Percentiles rank a stretch among this genome's conserved stretches.
Conservation (phyloP, 345 rosid genomes). For the Pugionium cornutum region DNA sequence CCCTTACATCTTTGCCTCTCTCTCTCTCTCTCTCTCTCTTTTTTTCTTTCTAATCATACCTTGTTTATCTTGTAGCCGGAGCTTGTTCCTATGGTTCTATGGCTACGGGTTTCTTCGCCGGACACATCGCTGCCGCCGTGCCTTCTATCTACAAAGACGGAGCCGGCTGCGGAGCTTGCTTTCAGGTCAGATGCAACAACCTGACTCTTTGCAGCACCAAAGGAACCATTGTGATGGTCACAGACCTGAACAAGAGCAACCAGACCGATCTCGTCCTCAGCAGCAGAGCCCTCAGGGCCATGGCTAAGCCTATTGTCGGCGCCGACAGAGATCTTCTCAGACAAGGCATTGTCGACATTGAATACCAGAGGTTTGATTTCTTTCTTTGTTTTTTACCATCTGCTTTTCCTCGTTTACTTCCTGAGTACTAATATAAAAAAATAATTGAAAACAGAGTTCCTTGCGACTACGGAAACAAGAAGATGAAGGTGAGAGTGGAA, state of each 20-base stretch:
- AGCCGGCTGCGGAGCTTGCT: slow-evolving; percentile 89
- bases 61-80: slow-evolving; percentile 62
- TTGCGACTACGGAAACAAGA: slow-evolving; percentile 65
- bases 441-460: slow-evolving; percentile 59
- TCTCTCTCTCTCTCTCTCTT: background rate
- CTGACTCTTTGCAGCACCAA: slow-evolving; percentile 49
- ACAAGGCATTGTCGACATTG: slow-evolving; percentile 63
- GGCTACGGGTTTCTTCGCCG: slow-evolving; percentile 62
- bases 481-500: slow-evolving; percentile 79
- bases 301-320: slow-evolving; percentile 59
- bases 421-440: no score
- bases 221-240: slow-evolving; percentile 69
- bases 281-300: slow-evolving; percentile 76
- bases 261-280: slow-evolving; percentile 77
- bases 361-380: slow-evolving; percentile 65
- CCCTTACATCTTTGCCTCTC: background rate
- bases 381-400: background rate
- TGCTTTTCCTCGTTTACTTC: background rate
- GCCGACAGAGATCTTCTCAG: slow-evolving; percentile 50
- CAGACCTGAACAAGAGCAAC: slow-evolving; percentile 68
- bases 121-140: slow-evolving; percentile 70
- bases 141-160: slow-evolving; percentile 83
- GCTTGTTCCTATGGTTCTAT: slow-evolving; percentile 84
- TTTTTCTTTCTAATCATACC: slow-evolving; percentile 31
- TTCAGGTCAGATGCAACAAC: slow-evolving; percentile 86